A percentile compares a stretch with the other conserved stretches of the same genome.
phyloP scores from a whole-genome alignment of 768 basidiomycete genomes.

The Suillus ampliporus region DNA sequence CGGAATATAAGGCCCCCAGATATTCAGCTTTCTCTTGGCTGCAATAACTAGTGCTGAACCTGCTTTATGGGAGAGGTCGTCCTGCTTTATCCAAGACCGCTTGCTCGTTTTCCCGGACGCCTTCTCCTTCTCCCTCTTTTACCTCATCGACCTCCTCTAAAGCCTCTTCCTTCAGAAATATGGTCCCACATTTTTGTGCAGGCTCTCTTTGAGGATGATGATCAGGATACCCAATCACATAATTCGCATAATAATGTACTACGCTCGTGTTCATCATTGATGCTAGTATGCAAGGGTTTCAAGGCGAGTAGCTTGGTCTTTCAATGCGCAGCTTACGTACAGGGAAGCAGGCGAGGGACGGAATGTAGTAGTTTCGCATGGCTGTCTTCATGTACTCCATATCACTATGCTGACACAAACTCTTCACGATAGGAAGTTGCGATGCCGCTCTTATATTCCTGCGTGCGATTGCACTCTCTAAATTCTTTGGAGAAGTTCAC shows the following conservation, averaged over 20 bases:
- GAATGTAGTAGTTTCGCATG: slow-evolving; percentile 3
- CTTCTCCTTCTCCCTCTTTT: slow-evolving; percentile 74
- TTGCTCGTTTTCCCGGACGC: slow-evolving; percentile 60
- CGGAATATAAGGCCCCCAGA: no score
- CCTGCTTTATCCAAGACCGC: slow-evolving; percentile 71
- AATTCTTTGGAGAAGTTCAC: slow-evolving; percentile 60
- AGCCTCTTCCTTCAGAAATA: slow-evolving; percentile 69
- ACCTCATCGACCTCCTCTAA: slow-evolving; percentile 55
- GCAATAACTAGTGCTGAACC: neutral
- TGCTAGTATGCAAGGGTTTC: slow-evolving; percentile 47
- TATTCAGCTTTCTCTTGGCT: slow-evolving; percentile 1
- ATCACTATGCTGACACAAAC: slow-evolving; percentile 20
- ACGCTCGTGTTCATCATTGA: slow-evolving; percentile 33
- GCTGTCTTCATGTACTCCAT: slow-evolving; percentile 6
- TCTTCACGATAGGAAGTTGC: slow-evolving; percentile 58
- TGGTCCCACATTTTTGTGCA: slow-evolving; percentile 68
- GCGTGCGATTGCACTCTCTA: slow-evolving; percentile 50
- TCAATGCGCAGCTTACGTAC: slow-evolving; percentile 9
- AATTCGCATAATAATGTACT: slow-evolving; percentile 15
- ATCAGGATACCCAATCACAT: slow-evolving; percentile 12
- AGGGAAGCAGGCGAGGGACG: slow-evolving; percentile 12
- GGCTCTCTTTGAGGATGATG: slow-evolving; percentile 26
- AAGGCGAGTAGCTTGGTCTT: slow-evolving; percentile 35
- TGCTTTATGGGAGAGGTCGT: slow-evolving; percentile 45
- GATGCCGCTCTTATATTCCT: slow-evolving; percentile 70